Evolutionary conservation across 805 yeast species (phyloP), one percentile per base, ranked within the genome.

Genomic region (Metschnikowia santaceciliae): DNA sequence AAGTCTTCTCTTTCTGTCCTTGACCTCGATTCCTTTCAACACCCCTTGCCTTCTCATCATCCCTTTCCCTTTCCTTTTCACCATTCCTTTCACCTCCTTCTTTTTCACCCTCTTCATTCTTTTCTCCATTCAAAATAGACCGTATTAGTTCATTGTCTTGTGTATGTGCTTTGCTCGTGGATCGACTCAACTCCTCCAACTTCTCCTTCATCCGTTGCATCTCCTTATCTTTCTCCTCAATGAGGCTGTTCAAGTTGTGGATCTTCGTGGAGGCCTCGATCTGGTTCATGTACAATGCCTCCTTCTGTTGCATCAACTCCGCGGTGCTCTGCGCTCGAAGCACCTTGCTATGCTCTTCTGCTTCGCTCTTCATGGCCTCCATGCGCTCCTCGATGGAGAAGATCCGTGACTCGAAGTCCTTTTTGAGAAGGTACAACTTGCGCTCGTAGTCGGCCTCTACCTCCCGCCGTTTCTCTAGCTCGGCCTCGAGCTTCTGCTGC

Each of bases 401-500:
- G 10, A 46, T 20, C 6, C 48, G 46, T 15, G 54, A 55, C 41
- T 53, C 54, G 26, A 39, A 45, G 7, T 43, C 54, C 26, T 17
- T 33, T 41, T 44, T 41, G 14, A 51, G 42, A n/a, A 49, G 34
- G 22, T 51, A 43, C 10, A 54, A 33, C 26, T 50, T 49, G 19
- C 55, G 53, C 52, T 53, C 55, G 37, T 51, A 51, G 14, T 48
- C 38, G 20, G 44, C 46, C 30, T 32, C 36, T 30, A 47, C 42
- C 34, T 17, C 33, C 7, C 35, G 23, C 19, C 42, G 30, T 32
- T 13, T 14, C 14, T 7, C 15, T 15, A 47, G 49, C 49, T 41
- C 47, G 32, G 13, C 34, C 43, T 47, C 46, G 23, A 50, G 47
- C 33, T 42, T 32, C n/a, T 37, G 47, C 13, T 32, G 39, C 32